Evolutionary conservation across 371 early-diverging fungal genomes (phyloP).

Genomic region (Mucor sp.): DNA sequence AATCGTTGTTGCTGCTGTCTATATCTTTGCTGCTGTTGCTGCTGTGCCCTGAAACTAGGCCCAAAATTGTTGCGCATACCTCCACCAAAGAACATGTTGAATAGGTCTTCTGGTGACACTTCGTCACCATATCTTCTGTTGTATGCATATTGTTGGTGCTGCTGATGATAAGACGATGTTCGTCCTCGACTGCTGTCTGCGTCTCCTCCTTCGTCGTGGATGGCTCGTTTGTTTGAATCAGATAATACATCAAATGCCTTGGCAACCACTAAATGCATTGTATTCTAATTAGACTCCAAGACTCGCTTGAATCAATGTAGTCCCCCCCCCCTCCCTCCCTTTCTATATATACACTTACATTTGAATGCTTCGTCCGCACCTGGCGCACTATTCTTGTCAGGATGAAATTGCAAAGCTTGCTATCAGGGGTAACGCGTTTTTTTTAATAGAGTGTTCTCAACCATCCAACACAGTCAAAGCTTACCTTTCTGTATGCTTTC

Average conservation of each 20-base stretch:
- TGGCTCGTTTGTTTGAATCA: conserved; percentile 81
- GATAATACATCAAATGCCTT: conserved; percentile 89
- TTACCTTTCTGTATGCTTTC: conserved; percentile 78
- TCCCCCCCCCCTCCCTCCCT: background rate
- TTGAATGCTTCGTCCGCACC: conserved; percentile 98
- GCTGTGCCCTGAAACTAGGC: background rate
- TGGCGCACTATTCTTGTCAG: conserved; percentile 96
- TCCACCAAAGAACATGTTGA: conserved; percentile 91
- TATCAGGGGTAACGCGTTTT: conserved; percentile 24
- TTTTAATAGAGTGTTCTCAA: background rate
- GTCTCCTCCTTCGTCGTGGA: conserved; percentile 89
- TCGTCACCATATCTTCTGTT: conserved; percentile 61
- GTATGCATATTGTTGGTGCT: conserved; percentile 28
- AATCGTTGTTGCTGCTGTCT: conserved; percentile 15
- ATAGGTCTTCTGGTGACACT: conserved; percentile 88
- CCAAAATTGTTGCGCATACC: conserved; percentile 22
- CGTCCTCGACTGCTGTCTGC: conserved; percentile 45
- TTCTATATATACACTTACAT: conserved; percentile 45
- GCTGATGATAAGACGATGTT: conserved; percentile 19
- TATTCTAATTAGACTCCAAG: background rate
- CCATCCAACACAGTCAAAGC: background rate
- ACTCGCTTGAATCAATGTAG: background rate
- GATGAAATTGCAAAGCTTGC: conserved; percentile 97
- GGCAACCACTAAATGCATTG: conserved; percentile 63
- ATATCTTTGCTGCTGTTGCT: conserved; percentile 13